These are phyloP conservation scores for Mangifera indica DNA, from an alignment of 345 rosid species.

Conservation along the genomic window DNA sequence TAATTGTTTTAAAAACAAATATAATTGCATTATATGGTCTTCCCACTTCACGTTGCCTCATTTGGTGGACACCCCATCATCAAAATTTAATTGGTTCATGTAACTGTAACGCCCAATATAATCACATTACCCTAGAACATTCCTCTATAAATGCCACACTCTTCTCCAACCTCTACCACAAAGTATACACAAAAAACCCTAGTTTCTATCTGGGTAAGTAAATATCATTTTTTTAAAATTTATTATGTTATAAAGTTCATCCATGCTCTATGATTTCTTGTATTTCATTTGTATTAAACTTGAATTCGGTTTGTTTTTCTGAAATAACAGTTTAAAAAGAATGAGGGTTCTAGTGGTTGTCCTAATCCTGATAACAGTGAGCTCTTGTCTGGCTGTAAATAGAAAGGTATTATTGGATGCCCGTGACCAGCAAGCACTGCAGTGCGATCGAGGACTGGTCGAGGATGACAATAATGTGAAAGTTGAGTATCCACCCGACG, in stretches of 20 bases:
- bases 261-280: background rate
- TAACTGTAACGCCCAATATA: background rate
- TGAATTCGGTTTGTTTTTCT: background rate
- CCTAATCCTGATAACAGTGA: constrained; percentile 23
- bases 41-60: constrained; percentile 40
- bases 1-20: constrained; percentile 11
- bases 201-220: background rate
- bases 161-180: background rate
- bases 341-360: constrained; percentile 28
- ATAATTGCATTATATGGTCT: constrained; percentile 8
- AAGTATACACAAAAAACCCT: background rate
- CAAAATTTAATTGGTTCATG: background rate
- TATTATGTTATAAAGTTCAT: background rate
- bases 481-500: constrained; percentile 1
- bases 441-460: background rate
- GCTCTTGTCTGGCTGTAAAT: constrained; percentile 24
- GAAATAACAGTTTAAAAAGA: background rate
- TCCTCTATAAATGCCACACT: background rate
- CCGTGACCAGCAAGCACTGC: background rate
- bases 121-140: constrained; percentile 6
- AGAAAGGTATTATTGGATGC: background rate
- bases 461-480: background rate
- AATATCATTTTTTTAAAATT: too few relatives aligned
- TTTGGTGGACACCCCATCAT: constrained; percentile 31
- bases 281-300: background rate